Evolutionary conservation across 2,329 filamentous ascomycete species (phyloP).

Genomic region (Penicillium sp.): DNA sequence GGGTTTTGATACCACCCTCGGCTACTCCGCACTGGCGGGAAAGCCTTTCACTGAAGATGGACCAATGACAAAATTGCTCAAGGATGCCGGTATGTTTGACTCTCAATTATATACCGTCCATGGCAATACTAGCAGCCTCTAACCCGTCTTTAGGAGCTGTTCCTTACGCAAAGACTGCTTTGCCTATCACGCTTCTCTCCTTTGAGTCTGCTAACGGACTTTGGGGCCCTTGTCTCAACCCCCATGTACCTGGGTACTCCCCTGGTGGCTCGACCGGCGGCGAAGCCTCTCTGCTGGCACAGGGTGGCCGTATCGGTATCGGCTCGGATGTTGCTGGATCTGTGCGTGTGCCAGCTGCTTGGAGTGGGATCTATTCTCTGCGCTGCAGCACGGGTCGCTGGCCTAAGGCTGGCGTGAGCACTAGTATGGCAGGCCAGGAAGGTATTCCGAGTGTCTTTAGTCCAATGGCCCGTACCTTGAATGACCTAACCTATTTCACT

Average conservation of each 20-base stretch:
- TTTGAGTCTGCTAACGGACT: slow-evolving; percentile 80
- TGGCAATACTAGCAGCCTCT: neutral
- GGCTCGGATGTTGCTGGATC: slow-evolving; percentile 90
- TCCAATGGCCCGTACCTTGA: slow-evolving; percentile 84
- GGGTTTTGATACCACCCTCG: slow-evolving; percentile 80
- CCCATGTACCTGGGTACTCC: slow-evolving; percentile 79
- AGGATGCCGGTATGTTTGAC: slow-evolving; percentile 65
- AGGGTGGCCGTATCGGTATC: slow-evolving; percentile 81
- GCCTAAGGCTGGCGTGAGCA: slow-evolving; percentile 81
- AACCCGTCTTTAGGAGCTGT: slow-evolving; percentile 64
- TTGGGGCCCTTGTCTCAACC: slow-evolving; percentile 82
- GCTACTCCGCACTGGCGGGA: slow-evolving; percentile 71
- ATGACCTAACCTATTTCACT: slow-evolving; percentile 83
- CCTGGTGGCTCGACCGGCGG: slow-evolving; percentile 87
- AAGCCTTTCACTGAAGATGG: slow-evolving; percentile 71
- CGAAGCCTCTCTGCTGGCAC: slow-evolving; percentile 78
- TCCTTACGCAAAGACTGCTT: slow-evolving; percentile 89
- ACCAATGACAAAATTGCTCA: slow-evolving; percentile 71
- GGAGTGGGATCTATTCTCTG: slow-evolving; percentile 83
- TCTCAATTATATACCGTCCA: neutral
- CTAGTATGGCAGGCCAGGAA: slow-evolving; percentile 90
- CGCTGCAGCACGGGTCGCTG: slow-evolving; percentile 87
- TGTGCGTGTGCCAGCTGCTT: slow-evolving; percentile 83
- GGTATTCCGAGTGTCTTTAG: slow-evolving; percentile 86
- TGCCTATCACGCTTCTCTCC: slow-evolving; percentile 81